Evolutionary conservation across 805 yeast species (phyloP).

Genomic region (Yamadazyma endophytica): DNA sequence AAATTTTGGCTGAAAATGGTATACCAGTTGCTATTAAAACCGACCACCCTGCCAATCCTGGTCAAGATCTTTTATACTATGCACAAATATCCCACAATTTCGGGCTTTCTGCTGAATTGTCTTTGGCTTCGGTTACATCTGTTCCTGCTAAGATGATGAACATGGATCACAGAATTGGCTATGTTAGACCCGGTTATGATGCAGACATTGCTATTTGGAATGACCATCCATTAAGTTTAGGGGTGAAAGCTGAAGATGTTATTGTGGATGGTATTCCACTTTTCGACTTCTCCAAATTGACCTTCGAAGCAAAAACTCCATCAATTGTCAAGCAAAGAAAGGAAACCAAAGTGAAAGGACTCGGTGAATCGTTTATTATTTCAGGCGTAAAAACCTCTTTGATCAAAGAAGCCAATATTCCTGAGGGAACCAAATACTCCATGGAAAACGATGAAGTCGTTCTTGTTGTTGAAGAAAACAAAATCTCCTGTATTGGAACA

Average conservation of each 20-base stretch:
- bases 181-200: conserved; percentile 4
- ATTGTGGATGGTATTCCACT: conserved; percentile 3
- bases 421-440: neutral
- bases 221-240: conserved; percentile 1
- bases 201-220: conserved; percentile 4
- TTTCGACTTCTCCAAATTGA: conserved; percentile 1
- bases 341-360: neutral
- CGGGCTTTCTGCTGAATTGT: conserved; percentile 1
- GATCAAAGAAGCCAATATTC: neutral
- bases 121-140: conserved; percentile 4
- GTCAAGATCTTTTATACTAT: conserved; percentile 7
- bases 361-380: neutral
- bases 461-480: neutral
- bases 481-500: conserved; percentile 1
- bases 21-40: conserved; percentile 7
- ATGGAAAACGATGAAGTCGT: neutral
- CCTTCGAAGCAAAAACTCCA: neutral
- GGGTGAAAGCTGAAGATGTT: conserved; percentile 2
- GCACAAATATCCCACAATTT: conserved; percentile 7
- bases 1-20: conserved; percentile 4
- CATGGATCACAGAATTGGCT: conserved; percentile 6
- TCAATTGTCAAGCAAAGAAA: conserved; percentile 1
- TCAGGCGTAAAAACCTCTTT: neutral
- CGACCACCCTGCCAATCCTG: conserved; percentile 8
- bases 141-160: conserved; percentile 6